Evolutionary conservation across 345 rosid species (phyloP), one percentile per base, ranked within the genome.

Genomic region (Hirschfeldia incana): DNA sequence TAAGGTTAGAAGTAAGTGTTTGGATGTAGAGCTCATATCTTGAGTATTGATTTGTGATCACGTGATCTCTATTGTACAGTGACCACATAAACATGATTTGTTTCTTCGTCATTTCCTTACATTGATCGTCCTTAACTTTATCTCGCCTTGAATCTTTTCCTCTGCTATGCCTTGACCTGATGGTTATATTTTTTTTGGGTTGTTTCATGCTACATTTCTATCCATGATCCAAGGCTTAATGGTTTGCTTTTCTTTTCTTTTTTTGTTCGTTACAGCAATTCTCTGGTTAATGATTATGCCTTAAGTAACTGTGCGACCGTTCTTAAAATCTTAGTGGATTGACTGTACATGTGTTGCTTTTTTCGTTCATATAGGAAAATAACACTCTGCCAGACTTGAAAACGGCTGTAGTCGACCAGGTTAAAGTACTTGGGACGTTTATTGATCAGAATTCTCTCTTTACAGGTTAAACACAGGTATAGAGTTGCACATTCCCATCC

Each of bases 391-490:
- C 81, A 44, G 97, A 93, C 82, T 93, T 95, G 70, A 92, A 28
- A 88, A 85, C 88, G 93, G 85, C 63, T 87, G 72, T 84, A 93
- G 80, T 93, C 98, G 8, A 88, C 89, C 72, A 93, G 91, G 84
- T 78, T 95, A 12, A 95, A 91, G 89, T 83, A 85, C 85, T 72
- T 93, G 70, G 44, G 6, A 46, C 3, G 36, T 69, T 28, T 37
- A 62, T 49, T 74, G 65, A 68, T 39, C 21, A 0, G 6, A 29
- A 17, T 64, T 44, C 49, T 37, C 34, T 55, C 15, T 29, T 69
- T 84, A 84, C 80, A 95, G 99, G 97, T 91, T 64, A 95, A 95
- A 72, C 97, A 93, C 67, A 93, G 78, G 2, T 37, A 37, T 37
- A 34, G 6, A 34, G 37, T 34, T 5, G 37, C 37, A 34, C 7